Base-by-base conservation (phyloP, 2,329 filamentous ascomycete species). In the Chaetomiaceae sp. region DNA sequence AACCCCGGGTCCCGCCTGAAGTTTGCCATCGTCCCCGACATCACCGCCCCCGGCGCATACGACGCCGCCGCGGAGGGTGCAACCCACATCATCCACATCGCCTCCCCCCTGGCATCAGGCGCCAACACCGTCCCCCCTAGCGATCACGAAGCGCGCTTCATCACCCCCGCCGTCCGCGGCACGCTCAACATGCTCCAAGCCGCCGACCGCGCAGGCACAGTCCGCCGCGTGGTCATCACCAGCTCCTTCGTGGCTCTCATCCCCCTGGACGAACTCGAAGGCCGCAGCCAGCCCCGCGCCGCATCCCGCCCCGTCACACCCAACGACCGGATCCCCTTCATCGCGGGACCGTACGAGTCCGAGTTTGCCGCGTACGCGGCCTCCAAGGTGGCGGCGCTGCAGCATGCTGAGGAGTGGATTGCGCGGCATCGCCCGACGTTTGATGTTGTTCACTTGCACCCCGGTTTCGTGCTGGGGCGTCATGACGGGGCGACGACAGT, bases 381-480 rank as follows among this genome's bases (percentile, higher is more conserved):
- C 1, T 68, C 68, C 55, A 74, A 74, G 60, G 62, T 64, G 2
- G 63, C 64, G 1, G 65, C 72, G 0, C 63, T 70, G 25, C 54
- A 63, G 5, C 64, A 65, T 4, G 66, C 67, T 14, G 66, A 72
- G 54, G 59, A 60, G 4, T 73, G 67, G 58, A 57, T 72, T 33
- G 58, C 58, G 8, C 51, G 61, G 2, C 57, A 68, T 50, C 63
- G 65, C 12, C 71, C 71, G 3, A 25, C 58, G 11, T 74, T 71
- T 42, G 64, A 69, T 47, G 60, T 71, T 27, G 61, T 71, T 27
- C 64, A 69, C 58, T 61, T 72, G 51, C 63, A 71, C 53, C 71
- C 71, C 1, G 64, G 63, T 36, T 70, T 69, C 51, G 66, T 71
- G 17, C 49, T 71, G 12, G 71, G 71, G 7, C 67, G 64, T 45